These are phyloP conservation scores for Trifolium repens DNA, from an alignment of 306 rosid genomes.

Conservation along the genomic window DNA sequence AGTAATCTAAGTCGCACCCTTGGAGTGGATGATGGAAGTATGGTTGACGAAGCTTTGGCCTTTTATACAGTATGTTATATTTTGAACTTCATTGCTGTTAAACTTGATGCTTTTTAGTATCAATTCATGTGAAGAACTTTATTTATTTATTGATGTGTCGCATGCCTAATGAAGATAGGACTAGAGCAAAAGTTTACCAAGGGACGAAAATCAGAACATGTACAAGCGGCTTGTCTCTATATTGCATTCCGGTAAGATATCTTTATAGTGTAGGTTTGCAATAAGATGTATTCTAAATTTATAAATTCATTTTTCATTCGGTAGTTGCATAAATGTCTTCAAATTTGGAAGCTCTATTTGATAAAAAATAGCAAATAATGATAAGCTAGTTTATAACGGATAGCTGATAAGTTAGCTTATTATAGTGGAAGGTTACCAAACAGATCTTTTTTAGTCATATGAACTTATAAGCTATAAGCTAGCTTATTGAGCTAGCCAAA, in stretches of 20 bases:
- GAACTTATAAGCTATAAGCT: no score
- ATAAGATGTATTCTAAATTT: conserved; percentile 13
- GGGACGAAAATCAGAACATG: conserved; percentile 78
- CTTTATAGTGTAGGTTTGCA: conserved; percentile 10
- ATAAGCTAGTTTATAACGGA: no score
- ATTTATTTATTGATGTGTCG: conserved; percentile 26
- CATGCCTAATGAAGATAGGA: conserved; percentile 66
- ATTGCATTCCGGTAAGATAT: conserved; percentile 74
- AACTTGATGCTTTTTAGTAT: background rate
- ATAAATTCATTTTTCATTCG: conserved; percentile 18
- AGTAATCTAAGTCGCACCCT: conserved; percentile 49
- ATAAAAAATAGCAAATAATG: no score
- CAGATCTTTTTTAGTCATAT: no score
- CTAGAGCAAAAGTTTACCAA: conserved; percentile 73
- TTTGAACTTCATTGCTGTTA: conserved; percentile 10
- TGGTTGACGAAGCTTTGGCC: conserved; percentile 52
- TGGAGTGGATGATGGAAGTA: conserved; percentile 59
- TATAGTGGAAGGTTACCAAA: no score
- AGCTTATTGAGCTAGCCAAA: no score
- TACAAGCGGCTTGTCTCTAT: conserved; percentile 85
- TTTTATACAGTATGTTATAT: conserved; percentile 63
- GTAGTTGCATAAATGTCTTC: conserved; percentile 17
- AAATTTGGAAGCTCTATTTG: background rate
- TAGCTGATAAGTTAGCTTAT: no score
- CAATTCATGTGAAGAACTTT: conserved; percentile 3